Conservation (phyloP, 768 basidiomycete genomes). For the Cyathus striatus region DNA sequence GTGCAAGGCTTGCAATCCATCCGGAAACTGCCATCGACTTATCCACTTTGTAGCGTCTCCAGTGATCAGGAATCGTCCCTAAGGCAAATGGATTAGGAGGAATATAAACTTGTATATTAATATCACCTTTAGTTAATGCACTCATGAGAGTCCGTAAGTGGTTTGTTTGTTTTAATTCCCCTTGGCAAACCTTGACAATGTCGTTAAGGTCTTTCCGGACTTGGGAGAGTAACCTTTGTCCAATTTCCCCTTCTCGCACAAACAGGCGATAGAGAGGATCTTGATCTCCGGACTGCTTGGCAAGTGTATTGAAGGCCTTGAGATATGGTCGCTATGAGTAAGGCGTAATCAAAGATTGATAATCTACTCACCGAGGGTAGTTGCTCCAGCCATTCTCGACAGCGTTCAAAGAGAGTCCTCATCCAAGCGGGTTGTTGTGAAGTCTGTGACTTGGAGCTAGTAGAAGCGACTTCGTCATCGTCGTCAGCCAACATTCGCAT, state of each 20-base stretch:
- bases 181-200: constrained; percentile 80
- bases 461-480: constrained; percentile 59
- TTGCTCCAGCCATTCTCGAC: constrained; percentile 75
- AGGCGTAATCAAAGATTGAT: constrained; percentile 1
- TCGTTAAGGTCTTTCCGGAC: constrained; percentile 80
- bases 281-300: constrained; percentile 62
- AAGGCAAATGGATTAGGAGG: constrained; percentile 3
- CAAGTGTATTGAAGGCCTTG: constrained; percentile 64
- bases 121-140: constrained; percentile 78
- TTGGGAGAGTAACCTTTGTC: constrained; percentile 68
- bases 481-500: constrained; percentile 89
- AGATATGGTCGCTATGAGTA: constrained; percentile 1
- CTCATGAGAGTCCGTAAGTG: constrained; percentile 91
- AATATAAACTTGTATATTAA: not conserved
- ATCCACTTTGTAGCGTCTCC: constrained; percentile 86
- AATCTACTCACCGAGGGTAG: constrained; percentile 61
- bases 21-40: constrained; percentile 76
- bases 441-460: constrained; percentile 58
- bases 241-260: constrained; percentile 80
- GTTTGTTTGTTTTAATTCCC: constrained; percentile 92
- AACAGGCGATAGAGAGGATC: constrained; percentile 90
- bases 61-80: constrained; percentile 88
- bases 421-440: constrained; percentile 93
- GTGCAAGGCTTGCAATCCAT: constrained; percentile 81
- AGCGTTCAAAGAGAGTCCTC: constrained; percentile 76